Evolutionary conservation across 2,329 filamentous ascomycete species (phyloP).

Genomic region (Ophioceras dolichostomum): DNA sequence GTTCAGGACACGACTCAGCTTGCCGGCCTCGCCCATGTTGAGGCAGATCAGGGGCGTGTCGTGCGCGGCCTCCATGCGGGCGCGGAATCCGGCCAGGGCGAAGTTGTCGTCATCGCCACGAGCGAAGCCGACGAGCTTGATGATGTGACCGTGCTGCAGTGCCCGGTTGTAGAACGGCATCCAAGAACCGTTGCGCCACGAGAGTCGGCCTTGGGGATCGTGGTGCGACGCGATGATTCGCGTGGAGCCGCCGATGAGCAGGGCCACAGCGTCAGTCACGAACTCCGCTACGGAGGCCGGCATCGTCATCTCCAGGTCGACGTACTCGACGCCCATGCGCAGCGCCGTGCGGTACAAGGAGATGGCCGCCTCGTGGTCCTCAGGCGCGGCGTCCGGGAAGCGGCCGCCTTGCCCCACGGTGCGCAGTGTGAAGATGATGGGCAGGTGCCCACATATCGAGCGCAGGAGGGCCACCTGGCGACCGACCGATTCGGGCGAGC

Average conservation of each 20-base stretch:
- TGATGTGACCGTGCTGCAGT: constrained; percentile 78
- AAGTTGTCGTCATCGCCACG: constrained; percentile 74
- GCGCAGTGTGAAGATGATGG: constrained; percentile 85
- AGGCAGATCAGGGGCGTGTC: constrained; percentile 72
- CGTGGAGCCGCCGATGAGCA: neutral
- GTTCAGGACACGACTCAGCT: constrained; percentile 84
- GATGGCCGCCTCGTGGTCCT: constrained; percentile 56
- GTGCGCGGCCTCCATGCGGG: constrained; percentile 59
- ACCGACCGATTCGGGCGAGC: constrained; percentile 62
- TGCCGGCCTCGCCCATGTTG: constrained; percentile 85
- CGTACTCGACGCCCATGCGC: constrained; percentile 77
- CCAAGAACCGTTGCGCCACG: constrained; percentile 92
- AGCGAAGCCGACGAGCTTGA: constrained; percentile 86
- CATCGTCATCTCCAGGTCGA: constrained; percentile 86
- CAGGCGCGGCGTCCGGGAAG: constrained; percentile 80
- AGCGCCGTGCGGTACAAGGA: constrained; percentile 68
- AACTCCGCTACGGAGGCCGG: constrained; percentile 62
- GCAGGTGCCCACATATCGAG: constrained; percentile 45
- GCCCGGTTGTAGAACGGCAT: constrained; percentile 81
- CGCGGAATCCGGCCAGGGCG: constrained; percentile 69
- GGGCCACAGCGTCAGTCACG: constrained; percentile 39
- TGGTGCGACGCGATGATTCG: constrained; percentile 94
- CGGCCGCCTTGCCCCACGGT: constrained; percentile 77
- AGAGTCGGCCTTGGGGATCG: constrained; percentile 65
- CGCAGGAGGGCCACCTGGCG: constrained; percentile 74